A percentile compares a stretch with the other conserved stretches of the same genome.
phyloP scores from a whole-genome alignment of 352 stramenopile species.

The Pythium pyrilobum region DNA sequence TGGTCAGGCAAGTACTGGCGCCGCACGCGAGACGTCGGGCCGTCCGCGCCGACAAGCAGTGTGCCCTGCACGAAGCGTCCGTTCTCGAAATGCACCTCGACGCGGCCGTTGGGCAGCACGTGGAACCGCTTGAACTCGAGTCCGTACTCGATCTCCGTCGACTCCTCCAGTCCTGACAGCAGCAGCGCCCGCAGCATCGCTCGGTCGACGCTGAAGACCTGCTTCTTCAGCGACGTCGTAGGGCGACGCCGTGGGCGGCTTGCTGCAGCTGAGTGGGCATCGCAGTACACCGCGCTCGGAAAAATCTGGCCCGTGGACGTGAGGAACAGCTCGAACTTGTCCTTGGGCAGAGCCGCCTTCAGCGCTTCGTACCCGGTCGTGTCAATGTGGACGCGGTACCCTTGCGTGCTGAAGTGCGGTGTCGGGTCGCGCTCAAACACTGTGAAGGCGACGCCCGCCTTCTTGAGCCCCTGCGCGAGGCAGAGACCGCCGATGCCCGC shows the following conservation, averaged over 20 bases:
- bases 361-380: conserved; percentile 51
- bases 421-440: conserved; percentile 57
- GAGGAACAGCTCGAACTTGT: conserved; percentile 51
- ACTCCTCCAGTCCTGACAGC: conserved; percentile 37
- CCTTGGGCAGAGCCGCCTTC: conserved; percentile 32
- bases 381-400: conserved; percentile 59
- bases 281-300: conserved; percentile 39
- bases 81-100: conserved; percentile 56
- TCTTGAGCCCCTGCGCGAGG: conserved; percentile 50
- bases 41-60: conserved; percentile 49
- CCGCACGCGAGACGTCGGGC: conserved; percentile 52
- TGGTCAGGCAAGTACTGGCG: conserved; percentile 45
- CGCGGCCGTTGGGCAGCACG: conserved; percentile 31
- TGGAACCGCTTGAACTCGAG: conserved; percentile 51
- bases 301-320: conserved; percentile 39
- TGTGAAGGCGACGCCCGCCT: conserved; percentile 51
- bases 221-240: no score
- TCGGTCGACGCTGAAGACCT: conserved; percentile 20
- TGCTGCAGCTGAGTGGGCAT: conserved; percentile 23
- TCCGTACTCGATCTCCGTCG: conserved; percentile 37
- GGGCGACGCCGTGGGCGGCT: background rate
- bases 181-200: conserved; percentile 21
- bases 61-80: conserved; percentile 37
- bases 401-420: conserved; percentile 47
- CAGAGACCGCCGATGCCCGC: conserved; percentile 46